Percentiles rank a stretch among this genome's conserved stretches.
These are phyloP conservation scores for Chlorociboria aeruginascens DNA, from an alignment of 495 filamentous ascomycete species.

Conservation along the genomic window DNA sequence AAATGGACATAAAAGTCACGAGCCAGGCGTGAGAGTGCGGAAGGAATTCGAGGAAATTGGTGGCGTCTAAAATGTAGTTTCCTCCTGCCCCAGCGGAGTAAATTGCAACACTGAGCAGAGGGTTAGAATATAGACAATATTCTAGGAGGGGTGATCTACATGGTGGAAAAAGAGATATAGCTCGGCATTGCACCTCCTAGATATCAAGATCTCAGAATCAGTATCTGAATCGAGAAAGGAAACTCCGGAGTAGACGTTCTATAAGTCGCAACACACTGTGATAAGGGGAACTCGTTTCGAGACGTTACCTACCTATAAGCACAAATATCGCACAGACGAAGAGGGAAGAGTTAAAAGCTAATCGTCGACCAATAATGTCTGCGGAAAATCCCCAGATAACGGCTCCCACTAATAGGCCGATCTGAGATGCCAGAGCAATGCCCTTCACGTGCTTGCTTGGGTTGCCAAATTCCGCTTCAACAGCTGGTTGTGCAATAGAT, in stretches of 20 bases:
- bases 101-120: constrained; percentile 22
- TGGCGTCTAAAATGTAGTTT: constrained; percentile 28
- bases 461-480: not conserved
- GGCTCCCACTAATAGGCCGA: constrained; percentile 24
- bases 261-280: too few relatives aligned
- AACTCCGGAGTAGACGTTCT: too few relatives aligned
- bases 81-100: constrained; percentile 21
- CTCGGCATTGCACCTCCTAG: not conserved
- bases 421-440: constrained; percentile 25
- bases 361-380: constrained; percentile 30
- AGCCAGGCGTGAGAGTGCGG: constrained; percentile 24
- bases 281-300: too few relatives aligned
- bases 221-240: too few relatives aligned
- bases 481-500: not conserved
- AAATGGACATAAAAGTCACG: constrained; percentile 26
- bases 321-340: constrained; percentile 25
- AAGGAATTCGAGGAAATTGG: constrained; percentile 22
- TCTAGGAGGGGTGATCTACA: not conserved
- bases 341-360: constrained; percentile 30
- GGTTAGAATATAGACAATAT: too few relatives aligned
- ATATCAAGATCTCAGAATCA: too few relatives aligned
- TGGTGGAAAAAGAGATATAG: not conserved
- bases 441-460: not conserved
- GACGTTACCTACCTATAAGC: not conserved
- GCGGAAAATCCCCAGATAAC: constrained; percentile 29